phyloP scores from a whole-genome alignment of 495 filamentous ascomycete species.

The Hyaloscypha variabilis region DNA sequence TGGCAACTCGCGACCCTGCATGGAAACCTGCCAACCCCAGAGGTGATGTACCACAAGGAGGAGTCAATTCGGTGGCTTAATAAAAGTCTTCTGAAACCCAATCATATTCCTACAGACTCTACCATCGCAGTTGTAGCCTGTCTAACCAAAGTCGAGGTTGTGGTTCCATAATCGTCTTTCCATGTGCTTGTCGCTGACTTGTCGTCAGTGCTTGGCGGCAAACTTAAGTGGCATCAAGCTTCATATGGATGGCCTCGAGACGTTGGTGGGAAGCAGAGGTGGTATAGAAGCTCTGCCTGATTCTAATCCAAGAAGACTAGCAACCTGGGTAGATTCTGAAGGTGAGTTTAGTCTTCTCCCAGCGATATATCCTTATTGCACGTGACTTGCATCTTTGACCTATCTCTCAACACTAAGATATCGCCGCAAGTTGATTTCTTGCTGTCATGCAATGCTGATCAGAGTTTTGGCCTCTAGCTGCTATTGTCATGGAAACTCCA shows the following conservation, averaged over 20 bases:
- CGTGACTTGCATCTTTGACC: too few species aligned
- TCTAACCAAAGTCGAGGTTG: constrained; percentile 7
- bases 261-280: constrained; percentile 7
- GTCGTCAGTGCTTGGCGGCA: neutral
- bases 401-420: too few species aligned
- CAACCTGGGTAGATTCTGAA: constrained; percentile 9
- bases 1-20: neutral
- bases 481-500: neutral
- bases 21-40: neutral
- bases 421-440: too few species aligned
- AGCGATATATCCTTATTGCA: too few species aligned
- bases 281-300: constrained; percentile 11
- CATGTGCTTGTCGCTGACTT: neutral
- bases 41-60: constrained; percentile 8
- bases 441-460: too few species aligned
- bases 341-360: too few species aligned
- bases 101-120: neutral
- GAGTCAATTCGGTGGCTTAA: constrained; percentile 8
- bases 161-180: too few species aligned
- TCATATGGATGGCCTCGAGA: constrained; percentile 13
- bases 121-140: constrained; percentile 1
- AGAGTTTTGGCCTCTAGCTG: too few species aligned
- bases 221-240: constrained; percentile 2
- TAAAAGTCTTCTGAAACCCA: neutral
- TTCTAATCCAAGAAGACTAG: constrained; percentile 1